Conservation (phyloP, 306 rosid species). For the Spatholobus suberectus region DNA sequence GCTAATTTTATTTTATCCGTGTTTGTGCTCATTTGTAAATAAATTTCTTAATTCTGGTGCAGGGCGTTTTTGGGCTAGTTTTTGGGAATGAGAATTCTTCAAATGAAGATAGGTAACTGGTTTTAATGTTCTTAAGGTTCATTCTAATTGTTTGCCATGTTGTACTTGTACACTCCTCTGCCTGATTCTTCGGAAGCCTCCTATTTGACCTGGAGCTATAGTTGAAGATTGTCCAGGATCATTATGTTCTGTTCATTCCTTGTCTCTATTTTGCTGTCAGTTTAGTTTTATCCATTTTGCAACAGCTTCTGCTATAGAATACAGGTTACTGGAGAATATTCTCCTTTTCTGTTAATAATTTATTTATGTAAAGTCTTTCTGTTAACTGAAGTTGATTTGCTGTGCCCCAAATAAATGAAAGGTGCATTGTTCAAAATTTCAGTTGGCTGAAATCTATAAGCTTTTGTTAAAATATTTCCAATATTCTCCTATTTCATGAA, state of each 20-base stretch:
- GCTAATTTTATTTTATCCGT: background rate
- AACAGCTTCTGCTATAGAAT: background rate
- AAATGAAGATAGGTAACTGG: slow-evolving; percentile 70
- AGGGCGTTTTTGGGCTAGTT: slow-evolving; percentile 85
- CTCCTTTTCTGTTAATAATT: background rate
- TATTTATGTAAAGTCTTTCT: background rate
- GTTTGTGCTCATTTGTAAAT: slow-evolving; percentile 9
- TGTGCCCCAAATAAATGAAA: background rate
- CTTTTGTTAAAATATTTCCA: no score
- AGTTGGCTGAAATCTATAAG: slow-evolving; percentile 6
- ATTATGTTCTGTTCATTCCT: background rate
- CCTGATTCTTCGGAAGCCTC: background rate
- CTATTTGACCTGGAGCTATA: background rate
- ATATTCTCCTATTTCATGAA: no score
- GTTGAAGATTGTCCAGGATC: background rate
- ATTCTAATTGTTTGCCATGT: background rate
- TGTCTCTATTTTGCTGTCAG: background rate
- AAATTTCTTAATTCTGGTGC: slow-evolving; percentile 33
- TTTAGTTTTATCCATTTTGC: slow-evolving; percentile 9
- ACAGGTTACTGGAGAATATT: background rate
- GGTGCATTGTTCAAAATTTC: background rate
- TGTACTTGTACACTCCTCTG: background rate
- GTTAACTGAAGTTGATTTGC: background rate
- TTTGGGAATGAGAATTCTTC: slow-evolving; percentile 79
- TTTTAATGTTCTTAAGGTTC: background rate